Evolutionary conservation across 2,329 filamentous ascomycete genomes (phyloP).

Genomic region (Nannizziopsis arthrosporioides): DNA sequence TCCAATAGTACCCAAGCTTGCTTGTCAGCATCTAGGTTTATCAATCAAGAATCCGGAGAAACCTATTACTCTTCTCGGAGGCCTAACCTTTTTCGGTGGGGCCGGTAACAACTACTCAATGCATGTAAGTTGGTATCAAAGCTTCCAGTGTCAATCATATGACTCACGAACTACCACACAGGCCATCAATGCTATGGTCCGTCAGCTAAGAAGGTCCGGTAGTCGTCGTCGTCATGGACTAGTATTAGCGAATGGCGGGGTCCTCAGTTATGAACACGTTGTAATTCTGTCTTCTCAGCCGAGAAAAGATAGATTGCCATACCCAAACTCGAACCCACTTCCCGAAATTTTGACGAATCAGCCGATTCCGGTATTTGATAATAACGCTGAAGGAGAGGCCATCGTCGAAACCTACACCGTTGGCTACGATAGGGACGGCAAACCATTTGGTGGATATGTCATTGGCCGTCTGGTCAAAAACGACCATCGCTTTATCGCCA

Average conservation of each 20-base stretch:
- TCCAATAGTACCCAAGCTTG: slow-evolving; percentile 57
- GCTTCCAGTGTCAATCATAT: neutral
- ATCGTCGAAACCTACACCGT: slow-evolving; percentile 52
- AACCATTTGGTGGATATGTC: slow-evolving; percentile 39
- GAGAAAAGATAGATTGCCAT: slow-evolving; percentile 27
- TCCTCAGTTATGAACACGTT: slow-evolving; percentile 54
- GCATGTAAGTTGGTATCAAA: slow-evolving; percentile 39
- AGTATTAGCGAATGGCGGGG: slow-evolving; percentile 54
- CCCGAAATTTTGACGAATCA: slow-evolving; percentile 34
- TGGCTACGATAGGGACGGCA: slow-evolving; percentile 43
- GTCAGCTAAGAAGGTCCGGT: slow-evolving; percentile 39
- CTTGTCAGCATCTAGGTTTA: slow-evolving; percentile 48
- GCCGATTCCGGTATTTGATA: slow-evolving; percentile 31
- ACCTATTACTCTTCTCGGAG: slow-evolving; percentile 51
- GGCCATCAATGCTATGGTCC: slow-evolving; percentile 46
- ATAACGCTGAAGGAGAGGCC: slow-evolving; percentile 40
- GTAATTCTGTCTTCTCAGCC: slow-evolving; percentile 45
- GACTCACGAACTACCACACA: slow-evolving; percentile 11
- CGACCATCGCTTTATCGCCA: slow-evolving; percentile 45
- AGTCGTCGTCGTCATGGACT: slow-evolving; percentile 39
- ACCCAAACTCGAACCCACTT: slow-evolving; percentile 40
- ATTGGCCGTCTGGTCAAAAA: slow-evolving; percentile 41
- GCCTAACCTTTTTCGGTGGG: slow-evolving; percentile 56
- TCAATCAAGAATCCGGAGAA: slow-evolving; percentile 37
- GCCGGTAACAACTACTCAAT: slow-evolving; percentile 62